Evolutionary conservation across 768 basidiomycete species (phyloP).

Genomic region (Lentinula aciculospora): DNA sequence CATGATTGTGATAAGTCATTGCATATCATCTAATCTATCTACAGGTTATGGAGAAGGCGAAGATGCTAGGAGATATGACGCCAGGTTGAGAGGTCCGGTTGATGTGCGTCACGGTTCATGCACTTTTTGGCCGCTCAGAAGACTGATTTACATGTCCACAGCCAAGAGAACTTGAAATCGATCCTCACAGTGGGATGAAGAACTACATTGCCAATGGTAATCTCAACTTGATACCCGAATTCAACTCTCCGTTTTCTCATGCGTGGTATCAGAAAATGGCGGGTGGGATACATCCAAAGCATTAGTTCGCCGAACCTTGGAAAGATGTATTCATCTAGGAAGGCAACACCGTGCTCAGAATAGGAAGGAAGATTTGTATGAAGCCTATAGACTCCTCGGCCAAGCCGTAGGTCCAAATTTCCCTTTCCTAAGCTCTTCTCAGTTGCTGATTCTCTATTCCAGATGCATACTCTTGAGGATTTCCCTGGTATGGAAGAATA

Average conservation of each 20-base stretch:
- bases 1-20: background rate
- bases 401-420: constrained; percentile 42
- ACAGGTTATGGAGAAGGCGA: constrained; percentile 70
- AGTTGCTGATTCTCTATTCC: constrained; percentile 1
- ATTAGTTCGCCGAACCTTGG: constrained; percentile 66
- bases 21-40: background rate
- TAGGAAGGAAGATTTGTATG: constrained; percentile 65
- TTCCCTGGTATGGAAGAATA: constrained; percentile 35
- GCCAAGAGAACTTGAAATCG: constrained; percentile 82
- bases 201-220: constrained; percentile 86
- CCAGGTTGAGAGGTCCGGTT: constrained; percentile 74
- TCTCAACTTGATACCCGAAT: background rate
- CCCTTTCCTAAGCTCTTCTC: background rate
- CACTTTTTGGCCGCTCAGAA: background rate
- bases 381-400: constrained; percentile 78
- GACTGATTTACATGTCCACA: constrained; percentile 18
- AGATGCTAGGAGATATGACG: constrained; percentile 76
- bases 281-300: constrained; percentile 87
- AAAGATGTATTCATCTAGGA: constrained; percentile 76
- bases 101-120: constrained; percentile 39
- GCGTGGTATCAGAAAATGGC: constrained; percentile 44
- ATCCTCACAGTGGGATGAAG: constrained; percentile 87
- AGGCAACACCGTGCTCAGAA: constrained; percentile 53
- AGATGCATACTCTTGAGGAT: constrained; percentile 83
- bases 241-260: background rate